Evolutionary conservation across 2,329 filamentous ascomycete genomes (phyloP).

Genomic region (Colletotrichum tofieldiae): DNA sequence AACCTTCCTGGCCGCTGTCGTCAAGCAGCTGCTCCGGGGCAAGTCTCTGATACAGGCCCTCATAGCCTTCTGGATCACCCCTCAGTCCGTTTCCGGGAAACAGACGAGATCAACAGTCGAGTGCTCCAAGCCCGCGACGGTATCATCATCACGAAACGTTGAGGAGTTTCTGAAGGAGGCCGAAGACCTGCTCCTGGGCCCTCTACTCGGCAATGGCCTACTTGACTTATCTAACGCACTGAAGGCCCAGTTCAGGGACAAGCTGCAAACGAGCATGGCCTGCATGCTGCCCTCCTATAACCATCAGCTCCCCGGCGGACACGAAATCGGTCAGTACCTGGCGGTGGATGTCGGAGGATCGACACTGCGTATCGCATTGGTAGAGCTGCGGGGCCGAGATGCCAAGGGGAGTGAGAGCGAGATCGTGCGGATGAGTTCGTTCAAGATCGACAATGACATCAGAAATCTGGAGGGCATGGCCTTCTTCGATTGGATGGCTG

Average conservation of each 20-base stretch:
- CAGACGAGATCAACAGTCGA: slow-evolving; percentile 18
- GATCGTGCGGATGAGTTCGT: slow-evolving; percentile 70
- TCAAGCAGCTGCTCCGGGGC: slow-evolving; percentile 72
- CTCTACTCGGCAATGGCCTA: slow-evolving; percentile 63
- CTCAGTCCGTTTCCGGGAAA: slow-evolving; percentile 33
- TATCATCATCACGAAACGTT: slow-evolving; percentile 50
- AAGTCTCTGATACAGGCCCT: slow-evolving; percentile 73
- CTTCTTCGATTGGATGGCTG: slow-evolving; percentile 80
- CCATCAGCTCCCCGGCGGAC: slow-evolving; percentile 73
- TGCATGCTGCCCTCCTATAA: slow-evolving; percentile 79
- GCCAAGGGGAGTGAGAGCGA: slow-evolving; percentile 58
- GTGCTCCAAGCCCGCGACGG: slow-evolving; percentile 34
- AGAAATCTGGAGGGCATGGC: slow-evolving; percentile 71
- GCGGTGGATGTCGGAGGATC: slow-evolving; percentile 80
- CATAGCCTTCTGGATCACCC: slow-evolving; percentile 51
- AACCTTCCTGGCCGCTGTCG: slow-evolving; percentile 67
- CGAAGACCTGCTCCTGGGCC: slow-evolving; percentile 66
- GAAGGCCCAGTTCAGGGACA: slow-evolving; percentile 69
- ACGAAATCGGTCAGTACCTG: slow-evolving; percentile 72
- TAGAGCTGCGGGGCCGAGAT: slow-evolving; percentile 68
- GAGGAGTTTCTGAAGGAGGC: slow-evolving; percentile 72
- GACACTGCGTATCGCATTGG: slow-evolving; percentile 75
- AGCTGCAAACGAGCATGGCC: slow-evolving; percentile 66
- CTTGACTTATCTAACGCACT: slow-evolving; percentile 64
- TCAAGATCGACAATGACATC: slow-evolving; percentile 69